Evolutionary conservation across 140 eudicot species (phyloP).

Genomic region (Erigeron philadelphicus): DNA sequence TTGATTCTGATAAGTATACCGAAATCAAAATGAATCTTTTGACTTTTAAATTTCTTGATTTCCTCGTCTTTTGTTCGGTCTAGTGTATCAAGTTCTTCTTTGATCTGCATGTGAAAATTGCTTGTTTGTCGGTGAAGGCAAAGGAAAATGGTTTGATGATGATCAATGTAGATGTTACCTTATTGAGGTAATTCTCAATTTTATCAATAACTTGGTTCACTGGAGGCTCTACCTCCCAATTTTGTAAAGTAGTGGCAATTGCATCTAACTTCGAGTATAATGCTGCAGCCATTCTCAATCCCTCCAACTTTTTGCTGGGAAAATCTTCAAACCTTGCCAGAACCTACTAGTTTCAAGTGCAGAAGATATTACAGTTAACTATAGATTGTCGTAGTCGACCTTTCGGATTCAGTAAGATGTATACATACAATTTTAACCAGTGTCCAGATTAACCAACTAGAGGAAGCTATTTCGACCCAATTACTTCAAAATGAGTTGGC

Average conservation of each 20-base stretch:
- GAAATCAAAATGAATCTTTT: constrained; percentile 79
- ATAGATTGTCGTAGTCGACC: too few species aligned
- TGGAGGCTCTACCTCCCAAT: constrained; percentile 58
- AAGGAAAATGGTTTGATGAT: not conserved
- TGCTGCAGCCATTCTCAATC: constrained; percentile 48
- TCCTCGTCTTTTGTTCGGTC: constrained; percentile 92
- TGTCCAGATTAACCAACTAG: not conserved
- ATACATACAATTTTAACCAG: not conserved
- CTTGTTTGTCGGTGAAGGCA: constrained; percentile 21
- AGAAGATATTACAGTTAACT: not conserved
- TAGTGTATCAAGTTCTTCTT: constrained; percentile 63
- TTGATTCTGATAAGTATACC: constrained; percentile 65
- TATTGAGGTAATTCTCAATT: constrained; percentile 57
- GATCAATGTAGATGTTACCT: constrained; percentile 36
- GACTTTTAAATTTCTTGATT: constrained; percentile 64
- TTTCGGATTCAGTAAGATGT: too few species aligned
- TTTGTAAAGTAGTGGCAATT: constrained; percentile 29
- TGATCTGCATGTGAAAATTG: constrained; percentile 42
- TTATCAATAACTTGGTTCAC: constrained; percentile 50
- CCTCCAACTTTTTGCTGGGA: constrained; percentile 45
- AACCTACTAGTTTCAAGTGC: constrained; percentile 25
- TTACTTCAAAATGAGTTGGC: not conserved
- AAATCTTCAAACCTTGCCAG: constrained; percentile 44
- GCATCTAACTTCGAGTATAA: constrained; percentile 37
- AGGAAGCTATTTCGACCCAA: not conserved